Evolutionary conservation across 192 early-diverging fungal genomes (phyloP).

Genomic region (Coemansia sp.): DNA sequence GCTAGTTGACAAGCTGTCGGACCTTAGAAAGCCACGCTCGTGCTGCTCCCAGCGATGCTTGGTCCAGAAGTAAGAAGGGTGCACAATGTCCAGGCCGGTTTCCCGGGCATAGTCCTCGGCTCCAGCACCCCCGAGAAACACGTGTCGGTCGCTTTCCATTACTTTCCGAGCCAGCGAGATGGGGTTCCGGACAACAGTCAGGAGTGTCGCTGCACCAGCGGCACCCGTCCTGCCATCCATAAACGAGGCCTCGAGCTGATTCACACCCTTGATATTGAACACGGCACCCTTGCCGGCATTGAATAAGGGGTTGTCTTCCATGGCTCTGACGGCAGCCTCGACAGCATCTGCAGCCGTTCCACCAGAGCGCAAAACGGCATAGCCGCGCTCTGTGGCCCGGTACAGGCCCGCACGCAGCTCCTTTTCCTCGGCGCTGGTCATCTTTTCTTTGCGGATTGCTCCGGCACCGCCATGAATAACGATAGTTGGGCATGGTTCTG

Average conservation of each 20-base stretch:
- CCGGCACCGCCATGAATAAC: slow-evolving; percentile 39
- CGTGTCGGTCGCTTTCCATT: slow-evolving; percentile 27
- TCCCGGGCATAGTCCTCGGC: slow-evolving; percentile 29
- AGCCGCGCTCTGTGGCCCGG: slow-evolving; percentile 18
- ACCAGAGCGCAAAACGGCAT: slow-evolving; percentile 16
- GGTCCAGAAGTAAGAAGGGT: slow-evolving; percentile 34
- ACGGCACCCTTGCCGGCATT: slow-evolving; percentile 40
- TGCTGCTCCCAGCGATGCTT: slow-evolving; percentile 43
- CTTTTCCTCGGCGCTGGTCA: slow-evolving; percentile 21
- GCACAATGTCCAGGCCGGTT: slow-evolving; percentile 28
- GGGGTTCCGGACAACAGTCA: slow-evolving; percentile 31
- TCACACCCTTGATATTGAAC: slow-evolving; percentile 27
- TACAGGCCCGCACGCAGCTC: slow-evolving; percentile 16
- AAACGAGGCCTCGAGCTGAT: slow-evolving; percentile 38
- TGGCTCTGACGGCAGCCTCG: slow-evolving; percentile 41
- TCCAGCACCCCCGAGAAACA: slow-evolving; percentile 28
- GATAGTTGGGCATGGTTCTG: slow-evolving; percentile 10
- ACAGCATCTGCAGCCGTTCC: slow-evolving; percentile 38
- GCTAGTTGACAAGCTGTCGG: background rate
- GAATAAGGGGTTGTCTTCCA: slow-evolving; percentile 41
- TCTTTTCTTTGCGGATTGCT: slow-evolving; percentile 25
- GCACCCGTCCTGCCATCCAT: slow-evolving; percentile 24
- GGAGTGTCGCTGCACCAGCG: slow-evolving; percentile 38
- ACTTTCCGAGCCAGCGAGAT: slow-evolving; percentile 43
- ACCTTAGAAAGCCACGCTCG: slow-evolving; percentile 19